These are phyloP conservation scores for Kernera saxatilis DNA, from an alignment of 345 rosid species.

Conservation along the genomic window DNA sequence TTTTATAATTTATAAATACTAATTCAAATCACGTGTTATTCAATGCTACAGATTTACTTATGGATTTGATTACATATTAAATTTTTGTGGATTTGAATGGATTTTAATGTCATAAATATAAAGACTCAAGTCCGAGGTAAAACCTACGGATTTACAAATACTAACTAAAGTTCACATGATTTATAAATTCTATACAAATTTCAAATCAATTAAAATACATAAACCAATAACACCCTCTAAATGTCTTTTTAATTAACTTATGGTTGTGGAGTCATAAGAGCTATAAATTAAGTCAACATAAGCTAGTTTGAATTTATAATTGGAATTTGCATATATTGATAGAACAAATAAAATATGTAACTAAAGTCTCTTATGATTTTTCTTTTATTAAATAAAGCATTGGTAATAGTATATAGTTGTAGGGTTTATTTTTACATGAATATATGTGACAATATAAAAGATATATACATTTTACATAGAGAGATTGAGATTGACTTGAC, in stretches of 20 bases:
- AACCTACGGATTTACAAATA: too few species aligned
- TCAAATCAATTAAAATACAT: too few species aligned
- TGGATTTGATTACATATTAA: too few species aligned
- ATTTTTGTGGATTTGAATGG: too few species aligned
- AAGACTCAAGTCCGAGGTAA: too few species aligned
- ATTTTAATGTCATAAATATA: too few species aligned
- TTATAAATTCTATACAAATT: too few species aligned
- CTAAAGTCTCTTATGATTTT: neutral
- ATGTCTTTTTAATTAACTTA: neutral
- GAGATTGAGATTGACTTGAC: constrained; percentile 29
- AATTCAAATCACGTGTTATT: too few species aligned
- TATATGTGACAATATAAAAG: neutral
- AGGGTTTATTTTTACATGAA: neutral
- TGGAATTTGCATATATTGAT: neutral
- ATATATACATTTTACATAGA: constrained; percentile 8
- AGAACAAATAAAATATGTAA: neutral
- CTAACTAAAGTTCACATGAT: too few species aligned
- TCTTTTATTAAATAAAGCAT: neutral
- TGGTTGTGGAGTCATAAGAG: neutral
- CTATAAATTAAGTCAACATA: neutral
- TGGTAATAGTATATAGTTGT: neutral
- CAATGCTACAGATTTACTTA: too few species aligned
- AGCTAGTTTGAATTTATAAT: neutral
- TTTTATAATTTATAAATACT: too few species aligned
- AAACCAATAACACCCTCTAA: too few species aligned